Evolutionary conservation across 2,329 filamentous ascomycete species (phyloP), one percentile per base, ranked within the genome.

Genomic region (Calycina marina): DNA sequence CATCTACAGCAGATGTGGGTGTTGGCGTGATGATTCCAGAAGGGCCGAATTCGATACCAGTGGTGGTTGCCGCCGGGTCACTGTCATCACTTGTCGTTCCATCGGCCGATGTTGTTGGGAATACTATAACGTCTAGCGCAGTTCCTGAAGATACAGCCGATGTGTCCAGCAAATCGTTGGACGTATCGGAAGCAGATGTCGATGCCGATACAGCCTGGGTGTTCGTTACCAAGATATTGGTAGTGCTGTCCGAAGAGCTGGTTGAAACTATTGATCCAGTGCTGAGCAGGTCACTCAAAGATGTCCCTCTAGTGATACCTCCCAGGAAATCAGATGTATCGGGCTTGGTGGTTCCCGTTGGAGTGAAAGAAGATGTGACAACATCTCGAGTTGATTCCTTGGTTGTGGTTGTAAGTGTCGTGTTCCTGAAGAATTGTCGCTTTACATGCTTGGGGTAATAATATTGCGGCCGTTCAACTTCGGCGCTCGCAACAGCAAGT

Each of bases 381-480:
- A 37, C 35, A 14, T 40, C 27, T 3, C 41, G 33, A 6, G 42
- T 41, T 17, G 32, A 18, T 11, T 26, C 20, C 12, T 41, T 20
- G 11, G 44, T 30, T 6, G 16, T 11, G 13, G 29, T 41, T 6
- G 40, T 43, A 15, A 40, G 36, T 9, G 45, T 44, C 11, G 41
- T 40, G 17, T 50, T 49, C 2, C 35, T 39, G 40, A 32, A 45
- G 32, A 61, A 56, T 37, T 65, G 56, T 34, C 67, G 61, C 54
- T 65, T 72, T 45, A 73, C 57, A 26, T 69, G 59, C 35, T 63
- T 59, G 9, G 69, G 69, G 40, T 66, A 72, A 50, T 72, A 73
- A 46, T 70, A 67, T 47, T 59, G 62, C 12, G 67, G 67, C 39
- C 56, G 55, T 18, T 62, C 53, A 14, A 28, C 25, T 22, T 51